Evolutionary conservation across 805 yeast genomes (phyloP), one percentile per base, ranked within the genome.

Genomic region (Sugiyamaella mastotermitis): DNA sequence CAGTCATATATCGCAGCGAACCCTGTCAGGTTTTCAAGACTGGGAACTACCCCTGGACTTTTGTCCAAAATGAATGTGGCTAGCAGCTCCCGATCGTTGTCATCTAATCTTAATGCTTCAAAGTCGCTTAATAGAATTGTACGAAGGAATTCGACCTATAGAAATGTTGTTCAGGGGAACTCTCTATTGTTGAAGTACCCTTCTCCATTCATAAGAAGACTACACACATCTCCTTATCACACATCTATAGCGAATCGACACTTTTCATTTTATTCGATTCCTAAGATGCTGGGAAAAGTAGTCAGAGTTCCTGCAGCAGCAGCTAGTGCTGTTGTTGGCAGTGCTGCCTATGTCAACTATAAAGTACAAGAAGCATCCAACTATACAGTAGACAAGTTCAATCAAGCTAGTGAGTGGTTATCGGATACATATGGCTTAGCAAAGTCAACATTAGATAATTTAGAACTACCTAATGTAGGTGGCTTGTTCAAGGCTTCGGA

Each of bases 281-380:
- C 53, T 31, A 45, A 45, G 43, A 14, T 46, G 17, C 20, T 45
- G 24, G 51, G 37, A 18, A 51, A 47, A 37, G 40, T 46, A 23
- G 42, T 43, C 32, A 34, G 50, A 2, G 51, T 48, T 1, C 96
- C 97, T 0, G 90, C 86, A 1, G 90, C 87, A 0, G 64, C 87
- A 0, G 97, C 97, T 1, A 88, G 94, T 5, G 87, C 95, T 0
- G 61, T 87, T 24, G 96, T 94, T 2, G 97, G 97, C 8, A 95
- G 94, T 5, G 94, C 95, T 0, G 81, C 95, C 2, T 92, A 87
- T 56, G 79, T 90, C 34, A 86, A 88, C 14, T 88, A 88, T 59
- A 90, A 92, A 58, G 83, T 88, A 7, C 94, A 87, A 26, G 94
- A 90, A 59, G 94, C 94, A 1, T 70, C 84, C 0, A 67, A 58